Conservation (phyloP, 805 yeast genomes). For the Myxozyma mucilagina region DNA sequence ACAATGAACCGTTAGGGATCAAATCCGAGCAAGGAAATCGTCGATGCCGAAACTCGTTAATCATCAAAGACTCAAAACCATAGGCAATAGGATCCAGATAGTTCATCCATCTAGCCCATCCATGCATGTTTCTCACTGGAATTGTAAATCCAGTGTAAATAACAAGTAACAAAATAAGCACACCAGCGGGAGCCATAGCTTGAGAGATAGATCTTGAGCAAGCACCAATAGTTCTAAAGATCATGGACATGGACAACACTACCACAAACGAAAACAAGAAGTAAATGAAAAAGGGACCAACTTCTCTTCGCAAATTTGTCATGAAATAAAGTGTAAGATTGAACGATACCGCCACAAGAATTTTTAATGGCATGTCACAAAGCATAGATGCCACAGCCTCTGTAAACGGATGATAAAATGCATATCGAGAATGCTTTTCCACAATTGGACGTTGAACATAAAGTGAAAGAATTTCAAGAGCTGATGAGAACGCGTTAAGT, state of each 20-base stretch:
- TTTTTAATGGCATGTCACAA: conserved; percentile 64
- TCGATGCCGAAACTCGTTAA: conserved; percentile 49
- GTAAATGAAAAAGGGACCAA: conserved; percentile 57
- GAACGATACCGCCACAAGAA: conserved; percentile 49
- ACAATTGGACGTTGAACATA: conserved; percentile 58
- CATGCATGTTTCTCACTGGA: conserved; percentile 49
- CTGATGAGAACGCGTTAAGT: conserved; percentile 50
- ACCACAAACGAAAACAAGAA: conserved; percentile 48
- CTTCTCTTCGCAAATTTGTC: conserved; percentile 50
- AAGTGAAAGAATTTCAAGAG: conserved; percentile 48
- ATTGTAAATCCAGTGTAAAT: conserved; percentile 59
- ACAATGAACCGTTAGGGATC: conserved; percentile 50
- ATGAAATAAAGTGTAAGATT: conserved; percentile 58
- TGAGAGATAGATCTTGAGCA: conserved; percentile 50
- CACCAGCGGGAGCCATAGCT: conserved; percentile 64
- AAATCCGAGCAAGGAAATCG: conserved; percentile 43
- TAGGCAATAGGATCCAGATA: conserved; percentile 50
- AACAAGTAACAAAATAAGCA: conserved; percentile 51
- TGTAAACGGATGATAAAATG: conserved; percentile 71
- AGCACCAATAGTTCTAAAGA: conserved; percentile 59
- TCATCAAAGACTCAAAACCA: conserved; percentile 49
- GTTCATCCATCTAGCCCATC: conserved; percentile 55
- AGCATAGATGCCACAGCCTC: conserved; percentile 65
- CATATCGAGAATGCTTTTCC: conserved; percentile 69
- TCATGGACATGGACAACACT: conserved; percentile 50